Evolutionary conservation across 495 filamentous ascomycete species (phyloP), one percentile per base, ranked within the genome.

Genomic region (Trypethelium eluteriae): DNA sequence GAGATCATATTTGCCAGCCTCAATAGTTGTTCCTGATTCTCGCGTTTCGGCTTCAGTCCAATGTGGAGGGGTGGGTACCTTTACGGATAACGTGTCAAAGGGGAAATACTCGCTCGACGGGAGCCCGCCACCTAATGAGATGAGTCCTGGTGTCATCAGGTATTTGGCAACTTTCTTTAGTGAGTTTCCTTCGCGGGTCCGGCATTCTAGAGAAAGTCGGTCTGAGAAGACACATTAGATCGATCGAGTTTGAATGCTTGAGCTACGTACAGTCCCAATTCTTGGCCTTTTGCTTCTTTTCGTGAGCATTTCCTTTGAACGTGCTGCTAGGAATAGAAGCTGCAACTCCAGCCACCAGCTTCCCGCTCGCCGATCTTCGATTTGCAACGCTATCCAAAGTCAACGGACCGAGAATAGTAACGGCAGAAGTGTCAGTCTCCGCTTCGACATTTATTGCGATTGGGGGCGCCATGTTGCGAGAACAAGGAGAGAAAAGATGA

Each of bases 81-180:
- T 89, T 74, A 91, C 68, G 18, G 81, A 79, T 49, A 92, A 76
- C 57, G 85, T 76, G 67, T 90, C 84, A 70, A 93, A 85, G 49
- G 94, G 95, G 74, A 98, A 98, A 81, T 94, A 90, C 75, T 92
- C 87, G 64, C 88, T 82, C 38, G 89, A 92, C 10, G 94, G 94
- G 39, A 98, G 81, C 2, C 94, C 94, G 68, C 95, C 95, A 65
- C 94, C 94, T 12, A 98, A 86, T 4, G 90, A 94, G 75, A 98
- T 93, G 63, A 89, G 69, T 4, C 84, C 85, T 36, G 89, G 89
- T 47, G 79, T 87, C 68, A 87, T 87, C 57, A 98, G 80, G 71
- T 81, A 87, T 69, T 82, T 80, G 32, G 93, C 92, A 39, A 92
- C 91, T 63, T 77, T 80, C 75, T 98, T 98, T 70, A 98, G 78